Evolutionary conservation across 2,329 filamentous ascomycete species (phyloP).

Genomic region (Ophiosphaerella narmari): DNA sequence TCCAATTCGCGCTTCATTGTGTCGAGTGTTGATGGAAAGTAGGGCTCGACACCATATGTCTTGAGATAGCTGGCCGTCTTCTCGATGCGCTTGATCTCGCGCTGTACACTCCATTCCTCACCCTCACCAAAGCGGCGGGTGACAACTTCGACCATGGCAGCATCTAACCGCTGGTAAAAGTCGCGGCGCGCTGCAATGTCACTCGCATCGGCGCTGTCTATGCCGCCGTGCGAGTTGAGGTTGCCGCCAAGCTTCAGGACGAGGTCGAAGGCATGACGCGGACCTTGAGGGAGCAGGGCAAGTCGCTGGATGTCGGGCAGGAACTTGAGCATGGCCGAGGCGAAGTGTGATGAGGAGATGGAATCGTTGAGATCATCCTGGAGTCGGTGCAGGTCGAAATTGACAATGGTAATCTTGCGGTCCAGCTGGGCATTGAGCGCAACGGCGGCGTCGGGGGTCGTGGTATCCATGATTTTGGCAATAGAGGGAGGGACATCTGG

Average conservation of each 20-base stretch:
- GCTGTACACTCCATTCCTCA: constrained; percentile 57
- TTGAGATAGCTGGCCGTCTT: constrained; percentile 59
- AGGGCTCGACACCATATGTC: constrained; percentile 58
- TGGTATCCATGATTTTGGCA: constrained; percentile 58
- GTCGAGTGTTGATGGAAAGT: constrained; percentile 58
- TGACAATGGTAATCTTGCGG: constrained; percentile 62
- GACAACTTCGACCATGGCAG: constrained; percentile 59
- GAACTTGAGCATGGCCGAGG: constrained; percentile 60
- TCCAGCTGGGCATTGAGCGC: constrained; percentile 62
- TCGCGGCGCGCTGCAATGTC: constrained; percentile 55
- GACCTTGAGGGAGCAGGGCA: constrained; percentile 52
- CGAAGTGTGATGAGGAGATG: constrained; percentile 58
- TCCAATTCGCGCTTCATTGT: constrained; percentile 52
- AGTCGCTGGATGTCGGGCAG: constrained; percentile 59
- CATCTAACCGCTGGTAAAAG: constrained; percentile 56
- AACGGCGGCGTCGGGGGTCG: constrained; percentile 54
- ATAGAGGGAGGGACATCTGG: constrained; percentile 59
- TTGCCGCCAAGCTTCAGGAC: constrained; percentile 61
- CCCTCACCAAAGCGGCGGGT: constrained; percentile 56
- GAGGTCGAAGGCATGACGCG: constrained; percentile 58
- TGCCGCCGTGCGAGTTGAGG: constrained; percentile 59
- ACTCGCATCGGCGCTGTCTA: constrained; percentile 54
- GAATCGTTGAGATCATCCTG: constrained; percentile 61
- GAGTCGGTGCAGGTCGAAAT: constrained; percentile 61
- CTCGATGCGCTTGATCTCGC: constrained; percentile 61